Evolutionary conservation across 2,329 filamentous ascomycete genomes (phyloP).

Genomic region (Exophiala calicioides): DNA sequence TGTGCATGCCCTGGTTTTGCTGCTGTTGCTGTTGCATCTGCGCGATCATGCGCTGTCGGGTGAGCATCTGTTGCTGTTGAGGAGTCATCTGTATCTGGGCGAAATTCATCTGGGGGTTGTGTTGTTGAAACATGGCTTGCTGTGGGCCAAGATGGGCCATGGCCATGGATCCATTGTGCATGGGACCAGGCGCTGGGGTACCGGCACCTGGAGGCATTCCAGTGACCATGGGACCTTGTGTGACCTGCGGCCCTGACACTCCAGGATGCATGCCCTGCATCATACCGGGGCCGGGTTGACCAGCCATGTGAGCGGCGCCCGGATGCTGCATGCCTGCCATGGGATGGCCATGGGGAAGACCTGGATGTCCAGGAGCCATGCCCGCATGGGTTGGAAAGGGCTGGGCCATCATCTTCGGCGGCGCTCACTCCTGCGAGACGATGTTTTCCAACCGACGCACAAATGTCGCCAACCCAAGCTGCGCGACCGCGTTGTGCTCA

Average conservation of each 20-base stretch:
- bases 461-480: background rate
- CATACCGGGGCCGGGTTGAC: constrained; percentile 50
- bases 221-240: constrained; percentile 64
- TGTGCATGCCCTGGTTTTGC: constrained; percentile 28
- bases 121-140: constrained; percentile 56
- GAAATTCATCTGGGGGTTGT: constrained; percentile 33
- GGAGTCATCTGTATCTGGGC: constrained; percentile 32
- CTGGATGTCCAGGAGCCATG: constrained; percentile 57
- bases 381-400: constrained; percentile 59
- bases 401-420: constrained; percentile 57
- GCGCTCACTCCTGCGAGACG: constrained; percentile 7
- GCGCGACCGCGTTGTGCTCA: background rate
- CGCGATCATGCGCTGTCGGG: constrained; percentile 35
- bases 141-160: constrained; percentile 62
- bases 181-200: constrained; percentile 51
- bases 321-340: constrained; percentile 60
- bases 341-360: constrained; percentile 61
- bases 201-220: constrained; percentile 63
- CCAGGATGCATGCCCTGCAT: constrained; percentile 62
- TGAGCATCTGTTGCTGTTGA: constrained; percentile 33
- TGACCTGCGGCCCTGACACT: constrained; percentile 62
- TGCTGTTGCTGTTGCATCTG: constrained; percentile 25
- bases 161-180: constrained; percentile 58
- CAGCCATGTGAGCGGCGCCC: constrained; percentile 56
- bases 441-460: constrained; percentile 1